Base-by-base conservation (phyloP, 2,329 filamentous ascomycete genomes). In the Paecilomyces formosus region DNA sequence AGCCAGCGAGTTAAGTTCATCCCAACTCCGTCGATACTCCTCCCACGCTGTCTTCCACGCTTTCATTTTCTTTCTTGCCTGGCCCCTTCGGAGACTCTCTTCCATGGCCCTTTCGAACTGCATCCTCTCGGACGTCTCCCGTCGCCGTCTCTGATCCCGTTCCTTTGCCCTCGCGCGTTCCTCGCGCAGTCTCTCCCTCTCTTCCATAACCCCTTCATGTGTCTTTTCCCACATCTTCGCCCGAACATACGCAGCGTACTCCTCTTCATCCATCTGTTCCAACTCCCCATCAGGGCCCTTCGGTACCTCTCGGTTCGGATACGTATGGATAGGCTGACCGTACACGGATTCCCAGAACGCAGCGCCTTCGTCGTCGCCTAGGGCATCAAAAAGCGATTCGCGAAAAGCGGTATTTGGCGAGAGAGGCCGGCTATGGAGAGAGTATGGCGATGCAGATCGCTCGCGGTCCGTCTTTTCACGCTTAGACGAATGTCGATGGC, bases 311-410 rank as follows among this genome's bases (percentile, higher is more conserved):
- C 81, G 79, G 26, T 82, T 79, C 0, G 84, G 71, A 70, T 95
- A 97, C 6, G 85, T 84, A 74, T 97, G 92, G 55, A 97, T 88
- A 0, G 94, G 93, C 72, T 97, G 93, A 0, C 92, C 92, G 74
- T 97, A 99, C n/a, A 99, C 90, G 15, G 85, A 85, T 72, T 97
- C 88, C 94, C 94, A 99, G 77, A 94, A 99, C 7, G 86, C 84
- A 1, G 94, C 94, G 53, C 93, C 94, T 76, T 99, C 94, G 70
- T 97, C 93, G 74, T 99, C 94, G 39, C 92, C 93, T 74, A 99
- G 88, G 31, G 94, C 94, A 73, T 99, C 94, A 76, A 97, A 97
- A 4, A 99, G 86, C 0, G 92, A 96, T 73, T 96, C 90, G 30
- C 90, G 87, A 72, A 99, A 99, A 0, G 93, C 91, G 0, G 82